Evolutionary conservation across 345 rosid species (phyloP).

Genomic region (Gynandropsis gynandra): DNA sequence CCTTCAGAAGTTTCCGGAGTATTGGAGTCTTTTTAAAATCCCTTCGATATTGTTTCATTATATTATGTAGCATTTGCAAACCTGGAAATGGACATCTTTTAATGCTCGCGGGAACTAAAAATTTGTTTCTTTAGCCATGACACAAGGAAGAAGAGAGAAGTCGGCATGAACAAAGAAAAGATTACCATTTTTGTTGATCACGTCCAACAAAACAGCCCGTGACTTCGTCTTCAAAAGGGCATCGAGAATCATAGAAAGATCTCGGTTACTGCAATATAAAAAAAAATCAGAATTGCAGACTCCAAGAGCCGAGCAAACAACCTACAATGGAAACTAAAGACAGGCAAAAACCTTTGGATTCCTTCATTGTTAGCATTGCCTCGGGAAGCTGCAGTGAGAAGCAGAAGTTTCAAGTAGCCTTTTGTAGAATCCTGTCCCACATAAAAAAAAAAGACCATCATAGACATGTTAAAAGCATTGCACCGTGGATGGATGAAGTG

Average conservation of each 20-base stretch:
- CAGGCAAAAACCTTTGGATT: conserved; percentile 65
- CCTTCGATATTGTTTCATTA: conserved; percentile 77
- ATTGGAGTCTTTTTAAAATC: conserved; percentile 95
- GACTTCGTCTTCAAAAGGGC: conserved; percentile 97
- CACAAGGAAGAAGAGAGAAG: conserved; percentile 15
- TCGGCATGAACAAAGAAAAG: conserved; percentile 14
- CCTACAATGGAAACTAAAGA: conserved; percentile 11
- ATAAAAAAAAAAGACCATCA: conserved; percentile 19
- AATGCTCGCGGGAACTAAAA: conserved; percentile 15
- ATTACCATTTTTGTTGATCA: conserved; percentile 87
- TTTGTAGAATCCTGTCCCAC: conserved; percentile 76
- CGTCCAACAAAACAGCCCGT: conserved; percentile 62
- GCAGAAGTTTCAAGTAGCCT: conserved; percentile 90
- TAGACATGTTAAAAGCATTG: conserved; percentile 12
- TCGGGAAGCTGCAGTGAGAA: conserved; percentile 95
- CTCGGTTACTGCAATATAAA: conserved; percentile 74
- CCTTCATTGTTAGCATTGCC: conserved; percentile 75
- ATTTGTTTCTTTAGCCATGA: conserved; percentile 4
- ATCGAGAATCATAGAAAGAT: conserved; percentile 97
- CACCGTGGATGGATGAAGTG: background rate
- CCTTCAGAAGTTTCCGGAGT: conserved; percentile 97
- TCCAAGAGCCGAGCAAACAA: conserved; percentile 7
- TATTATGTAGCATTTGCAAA: conserved; percentile 94
- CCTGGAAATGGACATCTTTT: conserved; percentile 42
- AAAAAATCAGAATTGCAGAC: conserved; percentile 21